Evolutionary conservation across 225 moss, liverwort and hornwort genomes (phyloP).

Genomic region (Polytrichum formosum): DNA sequence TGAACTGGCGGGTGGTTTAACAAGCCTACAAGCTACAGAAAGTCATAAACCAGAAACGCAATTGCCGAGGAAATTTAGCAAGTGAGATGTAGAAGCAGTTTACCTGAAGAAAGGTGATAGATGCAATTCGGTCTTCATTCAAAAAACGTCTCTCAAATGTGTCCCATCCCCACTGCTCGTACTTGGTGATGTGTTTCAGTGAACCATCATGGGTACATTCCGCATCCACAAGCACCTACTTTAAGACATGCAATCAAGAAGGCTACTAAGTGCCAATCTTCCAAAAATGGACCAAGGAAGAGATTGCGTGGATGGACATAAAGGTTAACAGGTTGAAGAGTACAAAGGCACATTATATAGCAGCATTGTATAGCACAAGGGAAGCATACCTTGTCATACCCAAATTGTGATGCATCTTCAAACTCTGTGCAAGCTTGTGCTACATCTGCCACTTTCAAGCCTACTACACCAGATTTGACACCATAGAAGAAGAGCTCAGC

Average conservation of each 20-base stretch:
- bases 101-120: slow-evolving; percentile 86
- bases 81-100: not conserved
- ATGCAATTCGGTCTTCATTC: slow-evolving; percentile 73
- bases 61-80: no score
- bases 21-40: no score
- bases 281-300: slow-evolving; percentile 3
- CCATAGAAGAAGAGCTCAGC: slow-evolving; percentile 88
- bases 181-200: slow-evolving; percentile 87
- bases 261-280: not conserved
- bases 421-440: slow-evolving; percentile 30
- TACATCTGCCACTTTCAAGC: slow-evolving; percentile 78
- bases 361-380: not conserved
- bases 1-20: no score
- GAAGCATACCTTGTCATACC: slow-evolving; percentile 74
- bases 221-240: slow-evolving; percentile 92
- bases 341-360: not conserved
- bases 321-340: not conserved
- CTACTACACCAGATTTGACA: slow-evolving; percentile 78
- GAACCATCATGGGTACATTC: slow-evolving; percentile 99
- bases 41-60: no score
- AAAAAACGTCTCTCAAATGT: slow-evolving; percentile 89
- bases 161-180: slow-evolving; percentile 97
- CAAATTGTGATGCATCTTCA: slow-evolving; percentile 32
- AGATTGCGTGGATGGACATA: not conserved
- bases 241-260: slow-evolving; percentile 5